Base-by-base conservation (phyloP, 1,284 basidiomycete species). In the Apiotrichum brassicae region DNA sequence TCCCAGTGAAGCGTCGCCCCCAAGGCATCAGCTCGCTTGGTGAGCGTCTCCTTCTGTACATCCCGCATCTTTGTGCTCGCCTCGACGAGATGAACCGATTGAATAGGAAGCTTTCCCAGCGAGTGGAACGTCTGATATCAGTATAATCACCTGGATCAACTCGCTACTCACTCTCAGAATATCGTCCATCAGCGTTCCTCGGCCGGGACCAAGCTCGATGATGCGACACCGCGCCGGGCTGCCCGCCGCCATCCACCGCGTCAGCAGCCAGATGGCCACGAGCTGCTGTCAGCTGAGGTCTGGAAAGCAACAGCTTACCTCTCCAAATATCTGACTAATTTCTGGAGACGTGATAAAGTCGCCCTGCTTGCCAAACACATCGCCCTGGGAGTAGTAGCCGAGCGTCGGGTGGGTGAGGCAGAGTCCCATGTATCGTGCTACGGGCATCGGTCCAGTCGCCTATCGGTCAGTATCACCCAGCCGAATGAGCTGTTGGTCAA, bases 281-380 rank as follows among this genome's bases (percentile, higher is more conserved):
- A 94, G 78, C 90, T 93, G n/a, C 11, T 30, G 14, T 30, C 11
- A 11, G 28, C 3, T 30, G 9, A 30, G 28, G 11, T 30, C 11
- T 5, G 28, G 22, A 8, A 7, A 34, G 5, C 13, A 12, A 11
- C 42, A 12, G 28, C 40, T 47, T 65, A 92, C 91, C 82, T 99
- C 94, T 56, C 95, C 95, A 70, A 98, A 98, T 0, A 91, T 82
- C 70, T 97, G 93, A 60, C 83, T 88, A 48, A 99, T 97, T 68
- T 99, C 95, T 2, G 95, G 95, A 57, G 86, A 91, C 1, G 95
- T 99, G 34, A 90, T 86, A 64, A 98, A 99, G 75, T 99, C 95
- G 3, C 95, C 95, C 30, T 79, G 77, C 0, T 81, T 63, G 11
- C 95, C 95, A 63, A 98, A 88, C 3, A 97, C 85, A 34, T 83